Conservation (phyloP, 116 monocot species). For the Posidonia oceanica region DNA sequence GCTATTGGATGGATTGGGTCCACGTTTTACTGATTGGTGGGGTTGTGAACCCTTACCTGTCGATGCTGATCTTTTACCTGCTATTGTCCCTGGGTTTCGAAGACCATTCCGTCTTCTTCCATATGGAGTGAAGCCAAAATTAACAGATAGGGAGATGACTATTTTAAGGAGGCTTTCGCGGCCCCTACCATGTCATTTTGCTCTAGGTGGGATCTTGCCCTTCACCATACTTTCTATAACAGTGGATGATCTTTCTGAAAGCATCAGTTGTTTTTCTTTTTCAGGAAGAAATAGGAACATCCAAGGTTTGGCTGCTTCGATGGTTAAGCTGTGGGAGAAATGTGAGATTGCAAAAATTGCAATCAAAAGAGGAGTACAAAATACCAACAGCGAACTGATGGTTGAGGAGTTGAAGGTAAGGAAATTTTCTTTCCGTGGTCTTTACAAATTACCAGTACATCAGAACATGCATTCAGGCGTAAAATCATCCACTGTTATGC, state of each 20-base stretch:
- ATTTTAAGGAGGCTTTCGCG: slow-evolving; percentile 67
- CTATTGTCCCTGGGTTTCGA: slow-evolving; percentile 60
- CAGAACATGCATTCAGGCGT: no score
- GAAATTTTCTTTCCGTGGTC: not conserved
- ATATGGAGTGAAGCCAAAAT: slow-evolving; percentile 68
- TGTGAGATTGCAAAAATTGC: slow-evolving; percentile 97
- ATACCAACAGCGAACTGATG: slow-evolving; percentile 69
- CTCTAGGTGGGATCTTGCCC: slow-evolving; percentile 43
- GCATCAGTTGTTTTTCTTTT: not conserved
- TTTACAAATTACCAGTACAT: not conserved
- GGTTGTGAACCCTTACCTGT: slow-evolving; percentile 70
- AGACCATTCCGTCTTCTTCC: slow-evolving; percentile 92
- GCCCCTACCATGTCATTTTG: slow-evolving; percentile 86
- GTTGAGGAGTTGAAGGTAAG: slow-evolving; percentile 78
- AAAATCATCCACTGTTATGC: no score
- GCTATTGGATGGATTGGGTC: slow-evolving; percentile 83
- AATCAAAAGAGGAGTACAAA: slow-evolving; percentile 74
- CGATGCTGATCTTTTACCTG: slow-evolving; percentile 89
- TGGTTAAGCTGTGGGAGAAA: slow-evolving; percentile 93
- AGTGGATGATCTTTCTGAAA: not conserved
- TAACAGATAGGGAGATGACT: slow-evolving; percentile 86
- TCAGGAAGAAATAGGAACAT: slow-evolving; percentile 85
- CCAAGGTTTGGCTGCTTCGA: slow-evolving; percentile 82
- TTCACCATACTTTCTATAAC: not conserved
- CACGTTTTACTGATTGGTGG: slow-evolving; percentile 94